Evolutionary conservation across 345 rosid genomes (phyloP), one percentile per base, ranked within the genome.

Genomic region (Brassica incana): DNA sequence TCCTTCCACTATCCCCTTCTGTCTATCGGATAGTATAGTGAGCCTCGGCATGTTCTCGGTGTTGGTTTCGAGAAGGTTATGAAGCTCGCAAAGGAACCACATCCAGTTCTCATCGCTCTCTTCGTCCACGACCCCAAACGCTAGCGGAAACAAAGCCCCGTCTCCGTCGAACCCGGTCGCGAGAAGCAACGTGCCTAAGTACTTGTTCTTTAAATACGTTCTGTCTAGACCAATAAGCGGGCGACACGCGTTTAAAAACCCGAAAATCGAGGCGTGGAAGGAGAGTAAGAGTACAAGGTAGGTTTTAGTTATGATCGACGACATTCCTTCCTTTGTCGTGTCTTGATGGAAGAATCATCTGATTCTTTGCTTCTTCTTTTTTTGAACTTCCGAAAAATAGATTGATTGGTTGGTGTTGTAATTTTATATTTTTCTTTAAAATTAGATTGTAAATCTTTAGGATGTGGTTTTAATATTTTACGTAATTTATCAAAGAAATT

Each of bases 81-180:
- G 99, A 75, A 95, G 98, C 79, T 91, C 97, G 30, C 94, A 90
- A 10, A 95, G 86, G 84, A 95, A 95, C 99, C 99, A 95, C 98
- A 93, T 93, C 98, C 99, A 95, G 54, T 90, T 95, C 77, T 95
- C 98, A 33, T 95, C 97, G 62, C 86, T 95, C 86, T 95, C 99
- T 83, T 95, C 99, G 14, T 95, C 98, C 27, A 93, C 91, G 48
- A 93, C 94, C 35, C 99, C 99, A 80, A 95, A 95, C 65, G 98
- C 98, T 77, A 95, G 61, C 0, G 98, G 99, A 85, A 93, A 95
- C 76, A 95, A 73, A 40, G 94, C 94, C 5, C 99, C 99, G 67
- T 93, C 97, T 43, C 99, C 99, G 29, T 93, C 99, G 80, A 95
- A 93, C 43, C 98, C 97, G 61, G 99, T 89, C 0, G 97, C 99